Percentiles rank a stretch among this genome's conserved stretches.
Evolutionary conservation across 805 yeast genomes (phyloP).

Genomic region (Zygoascus flipseniorum): DNA sequence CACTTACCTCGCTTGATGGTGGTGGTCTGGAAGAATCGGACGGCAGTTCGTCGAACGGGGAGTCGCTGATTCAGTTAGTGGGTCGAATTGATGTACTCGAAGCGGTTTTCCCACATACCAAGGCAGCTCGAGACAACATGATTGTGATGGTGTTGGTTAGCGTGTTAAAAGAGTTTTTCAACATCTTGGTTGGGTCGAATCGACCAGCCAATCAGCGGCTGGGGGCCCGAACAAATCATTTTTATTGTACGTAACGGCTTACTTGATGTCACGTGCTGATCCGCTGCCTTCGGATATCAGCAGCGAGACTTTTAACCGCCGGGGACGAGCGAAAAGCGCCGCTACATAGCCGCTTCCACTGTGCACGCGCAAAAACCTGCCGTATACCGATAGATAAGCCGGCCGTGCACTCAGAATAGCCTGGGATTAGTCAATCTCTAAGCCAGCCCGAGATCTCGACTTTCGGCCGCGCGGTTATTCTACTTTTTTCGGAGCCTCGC

Average conservation of each 20-base stretch:
- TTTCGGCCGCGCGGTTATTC: no score
- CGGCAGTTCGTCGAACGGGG: conserved; percentile 5
- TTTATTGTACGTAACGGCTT: no score
- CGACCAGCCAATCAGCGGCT: neutral
- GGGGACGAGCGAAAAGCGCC: no score
- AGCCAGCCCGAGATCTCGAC: no score
- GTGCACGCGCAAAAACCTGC: no score
- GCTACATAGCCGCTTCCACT: no score
- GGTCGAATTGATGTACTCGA: neutral
- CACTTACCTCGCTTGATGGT: conserved; percentile 7
- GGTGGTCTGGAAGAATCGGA: conserved; percentile 14
- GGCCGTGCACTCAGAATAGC: no score
- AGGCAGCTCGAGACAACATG: neutral
- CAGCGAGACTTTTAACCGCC: no score
- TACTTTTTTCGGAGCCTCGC: neutral
- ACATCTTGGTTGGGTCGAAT: neutral
- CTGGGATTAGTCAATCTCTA: no score
- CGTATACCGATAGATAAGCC: no score
- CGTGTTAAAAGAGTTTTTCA: neutral
- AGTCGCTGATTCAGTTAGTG: neutral
- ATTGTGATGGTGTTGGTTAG: neutral
- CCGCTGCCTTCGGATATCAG: no score
- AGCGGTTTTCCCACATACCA: neutral
- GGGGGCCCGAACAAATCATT: neutral
- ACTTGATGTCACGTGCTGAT: no score